These are phyloP conservation scores for Candida yuanshanica DNA, from an alignment of 805 yeast species.

Conservation along the genomic window DNA sequence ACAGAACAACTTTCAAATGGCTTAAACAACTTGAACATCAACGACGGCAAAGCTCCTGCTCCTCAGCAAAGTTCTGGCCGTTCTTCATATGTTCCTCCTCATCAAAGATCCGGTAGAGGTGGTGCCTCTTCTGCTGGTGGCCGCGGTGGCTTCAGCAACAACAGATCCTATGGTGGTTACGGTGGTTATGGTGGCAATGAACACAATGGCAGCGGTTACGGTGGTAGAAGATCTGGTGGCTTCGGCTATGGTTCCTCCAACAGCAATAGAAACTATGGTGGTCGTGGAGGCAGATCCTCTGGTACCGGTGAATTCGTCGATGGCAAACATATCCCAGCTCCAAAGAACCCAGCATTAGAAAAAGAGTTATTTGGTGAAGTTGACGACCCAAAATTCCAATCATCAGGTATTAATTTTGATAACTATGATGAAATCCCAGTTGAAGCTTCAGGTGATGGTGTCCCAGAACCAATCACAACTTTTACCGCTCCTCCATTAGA, in stretches of 20 bases:
- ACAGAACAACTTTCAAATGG: constrained; percentile 49
- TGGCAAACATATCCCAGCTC: constrained; percentile 85
- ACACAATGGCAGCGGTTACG: constrained; percentile 25
- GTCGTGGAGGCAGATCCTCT: constrained; percentile 29
- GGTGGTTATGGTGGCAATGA: constrained; percentile 19
- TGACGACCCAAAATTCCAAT: constrained; percentile 60
- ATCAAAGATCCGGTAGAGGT: constrained; percentile 32
- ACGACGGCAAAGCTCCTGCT: constrained; percentile 28
- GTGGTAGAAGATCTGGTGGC: constrained; percentile 27
- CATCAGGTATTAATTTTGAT: constrained; percentile 97
- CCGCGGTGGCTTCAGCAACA: constrained; percentile 1
- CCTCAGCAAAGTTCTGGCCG: constrained; percentile 21
- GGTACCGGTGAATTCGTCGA: constrained; percentile 81
- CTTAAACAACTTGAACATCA: constrained; percentile 50
- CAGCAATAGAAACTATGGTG: constrained; percentile 26
- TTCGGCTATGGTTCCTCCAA: constrained; percentile 27
- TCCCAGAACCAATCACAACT: constrained; percentile 86
- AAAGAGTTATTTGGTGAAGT: constrained; percentile 79
- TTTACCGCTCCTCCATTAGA: constrained; percentile 94
- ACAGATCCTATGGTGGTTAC: constrained; percentile 9
- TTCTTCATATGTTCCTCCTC: constrained; percentile 53
- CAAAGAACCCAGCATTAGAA: constrained; percentile 65
- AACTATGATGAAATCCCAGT: constrained; percentile 98
- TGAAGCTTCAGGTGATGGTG: constrained; percentile 92
- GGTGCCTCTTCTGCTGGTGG: background rate